Evolutionary conservation across 352 stramenopile genomes (phyloP).

Genomic region (Paralagenidium karlingii): DNA sequence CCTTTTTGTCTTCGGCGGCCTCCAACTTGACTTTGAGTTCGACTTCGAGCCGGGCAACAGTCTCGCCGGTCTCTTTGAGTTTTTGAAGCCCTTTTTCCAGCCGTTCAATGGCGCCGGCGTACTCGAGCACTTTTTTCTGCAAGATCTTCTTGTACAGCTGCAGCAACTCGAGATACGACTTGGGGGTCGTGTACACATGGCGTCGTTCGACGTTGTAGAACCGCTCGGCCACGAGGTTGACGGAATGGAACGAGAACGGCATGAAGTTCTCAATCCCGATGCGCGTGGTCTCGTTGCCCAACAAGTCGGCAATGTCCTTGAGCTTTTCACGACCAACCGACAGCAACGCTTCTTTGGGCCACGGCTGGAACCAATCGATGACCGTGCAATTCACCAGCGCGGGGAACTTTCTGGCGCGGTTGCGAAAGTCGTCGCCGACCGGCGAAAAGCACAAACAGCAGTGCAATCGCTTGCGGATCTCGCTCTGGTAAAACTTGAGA

Average conservation of each 20-base stretch:
- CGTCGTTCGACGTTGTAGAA: slow-evolving; percentile 87
- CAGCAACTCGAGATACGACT: slow-evolving; percentile 91
- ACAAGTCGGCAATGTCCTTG: slow-evolving; percentile 69
- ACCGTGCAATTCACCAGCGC: slow-evolving; percentile 93
- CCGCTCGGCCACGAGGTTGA: slow-evolving; percentile 85
- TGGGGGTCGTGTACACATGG: slow-evolving; percentile 92
- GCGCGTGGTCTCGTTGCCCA: slow-evolving; percentile 71
- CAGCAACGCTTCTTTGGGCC: slow-evolving; percentile 88
- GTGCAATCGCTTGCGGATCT: slow-evolving; percentile 93
- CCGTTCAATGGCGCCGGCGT: slow-evolving; percentile 81
- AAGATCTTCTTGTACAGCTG: slow-evolving; percentile 92
- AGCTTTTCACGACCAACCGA: slow-evolving; percentile 84
- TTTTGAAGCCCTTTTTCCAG: slow-evolving; percentile 89
- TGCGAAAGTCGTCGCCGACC: slow-evolving; percentile 92
- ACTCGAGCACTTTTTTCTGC: slow-evolving; percentile 85
- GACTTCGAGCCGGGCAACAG: slow-evolving; percentile 86
- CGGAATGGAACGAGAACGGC: slow-evolving; percentile 90
- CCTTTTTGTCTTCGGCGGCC: slow-evolving; percentile 93
- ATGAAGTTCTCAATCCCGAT: slow-evolving; percentile 92
- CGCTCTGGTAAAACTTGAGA: slow-evolving; percentile 90
- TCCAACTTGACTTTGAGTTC: slow-evolving; percentile 93
- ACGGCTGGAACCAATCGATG: slow-evolving; percentile 93
- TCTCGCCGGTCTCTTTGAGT: slow-evolving; percentile 88
- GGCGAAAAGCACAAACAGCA: slow-evolving; percentile 92
- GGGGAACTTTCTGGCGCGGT: slow-evolving; percentile 89